Evolutionary conservation across 2,329 filamentous ascomycete species (phyloP), one percentile per base, ranked within the genome.

Genomic region (Nemania bipapillata): DNA sequence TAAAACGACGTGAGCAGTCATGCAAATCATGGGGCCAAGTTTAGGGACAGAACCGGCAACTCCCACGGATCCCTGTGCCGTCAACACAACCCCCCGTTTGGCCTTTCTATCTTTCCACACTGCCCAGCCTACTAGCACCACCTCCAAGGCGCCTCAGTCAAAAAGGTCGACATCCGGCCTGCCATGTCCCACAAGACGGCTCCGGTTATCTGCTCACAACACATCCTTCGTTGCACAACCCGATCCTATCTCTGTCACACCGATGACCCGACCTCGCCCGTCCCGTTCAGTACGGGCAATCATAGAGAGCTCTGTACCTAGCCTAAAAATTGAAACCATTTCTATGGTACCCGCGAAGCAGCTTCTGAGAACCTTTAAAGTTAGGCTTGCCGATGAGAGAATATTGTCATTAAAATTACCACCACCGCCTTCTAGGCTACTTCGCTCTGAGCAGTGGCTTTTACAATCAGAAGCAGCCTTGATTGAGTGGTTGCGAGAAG

Each of bases 371-470:
- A 76, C 81, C 58, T 86, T 83, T 75, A 78, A 79, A 69, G 78
- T 85, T 61, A 78, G 76, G 37, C 75, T 83, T 50, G 81, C 80
- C n/a, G 80, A 84, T 61, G 80, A 79, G 7, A 79, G 79, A 17
- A 76, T 72, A 9, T 73, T 86, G 26, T 68, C 83, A 30, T 78
- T 87, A 47, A 80, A 81, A 40, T 73, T 85, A 3, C 76, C 83
- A n/a, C 83, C 83, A 40, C 71, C 79, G n/a, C 79, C 81, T 66
- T 75, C 81, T 57, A 81, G 81, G 62, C 77, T 86, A 30, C 77
- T 87, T 35, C 81, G 85, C 32, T 83, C 78, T 56, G 86, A 87
- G 73, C 80, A 81, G 55, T 80, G 76, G 40, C 79, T 82, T 49
- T 77, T 84, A 56, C 74, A 77, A 26, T 82, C 84, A 24, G 85